Percentiles rank a stretch among this genome's conserved stretches.
phyloP scores from a whole-genome alignment of 176 grass and related monocot genomes.

The Eremochloa ophiuroides region DNA sequence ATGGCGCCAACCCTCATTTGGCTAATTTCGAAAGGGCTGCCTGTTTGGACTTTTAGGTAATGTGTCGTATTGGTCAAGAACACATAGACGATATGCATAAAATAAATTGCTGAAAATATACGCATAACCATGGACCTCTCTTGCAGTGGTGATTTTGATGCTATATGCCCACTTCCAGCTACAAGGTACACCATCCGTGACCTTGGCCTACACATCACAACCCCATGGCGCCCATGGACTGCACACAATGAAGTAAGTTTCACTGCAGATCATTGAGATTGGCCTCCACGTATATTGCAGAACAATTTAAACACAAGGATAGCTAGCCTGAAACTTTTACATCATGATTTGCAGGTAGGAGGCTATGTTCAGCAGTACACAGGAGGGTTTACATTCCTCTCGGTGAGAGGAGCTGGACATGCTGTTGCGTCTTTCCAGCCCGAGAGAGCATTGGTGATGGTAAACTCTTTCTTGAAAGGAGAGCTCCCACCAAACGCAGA shows the following conservation, averaged over 20 bases:
- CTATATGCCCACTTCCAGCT: constrained; percentile 27
- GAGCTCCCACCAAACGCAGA: constrained; percentile 35
- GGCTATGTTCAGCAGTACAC: constrained; percentile 39
- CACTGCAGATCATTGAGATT: no score
- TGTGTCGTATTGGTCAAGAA: not conserved
- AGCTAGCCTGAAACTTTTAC: no score
- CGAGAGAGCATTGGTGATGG: constrained; percentile 31
- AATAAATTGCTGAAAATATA: no score
- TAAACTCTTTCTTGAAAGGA: constrained; percentile 31
- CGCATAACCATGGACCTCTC: no score
- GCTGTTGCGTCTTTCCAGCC: constrained; percentile 44
- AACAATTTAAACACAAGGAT: no score
- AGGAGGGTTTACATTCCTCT: constrained; percentile 33
- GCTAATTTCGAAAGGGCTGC: constrained; percentile 8
- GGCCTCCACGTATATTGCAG: no score
- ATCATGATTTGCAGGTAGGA: constrained; percentile 22
- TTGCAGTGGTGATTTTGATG: constrained; percentile 49
- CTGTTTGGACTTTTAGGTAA: constrained; percentile 42
- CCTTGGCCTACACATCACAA: constrained; percentile 26
- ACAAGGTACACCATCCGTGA: constrained; percentile 24
- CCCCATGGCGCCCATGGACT: constrained; percentile 46
- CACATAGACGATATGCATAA: no score
- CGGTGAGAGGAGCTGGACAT: constrained; percentile 49
- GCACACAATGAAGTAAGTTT: constrained; percentile 13
- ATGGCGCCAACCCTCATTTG: constrained; percentile 21